Percentiles rank a stretch among this genome's conserved stretches.
Conservation (phyloP, 306 rosid genomes). For the barrel medic (Medicago truncatula) region MtrunA17r5.0-ANR NC_053046.1:7114501-7115000, state of each 20-base stretch:
- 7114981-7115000: too few relatives aligned
- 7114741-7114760: neutral
- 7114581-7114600: neutral
- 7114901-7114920: too few relatives aligned
- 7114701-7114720: conserved; percentile 38
- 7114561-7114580: conserved; percentile 7
- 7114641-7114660: too few relatives aligned
- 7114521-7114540: neutral
- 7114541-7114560: neutral
- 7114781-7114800: conserved; percentile 13
- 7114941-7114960: too few relatives aligned
- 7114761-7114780: neutral
- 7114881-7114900: too few relatives aligned
- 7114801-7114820: neutral
- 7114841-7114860: too few relatives aligned
- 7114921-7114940: too few relatives aligned
- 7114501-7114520: neutral
- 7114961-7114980: too few relatives aligned
- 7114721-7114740: too few relatives aligned
- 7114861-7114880: too few relatives aligned
- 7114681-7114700: conserved; percentile 34
- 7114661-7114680: neutral
- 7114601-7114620: neutral
- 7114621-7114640: neutral
- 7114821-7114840: too few relatives aligned